These are phyloP conservation scores for Cordyceps fumosorosea DNA, from an alignment of 2,329 filamentous ascomycete genomes.

Conservation along the genomic window DNA sequence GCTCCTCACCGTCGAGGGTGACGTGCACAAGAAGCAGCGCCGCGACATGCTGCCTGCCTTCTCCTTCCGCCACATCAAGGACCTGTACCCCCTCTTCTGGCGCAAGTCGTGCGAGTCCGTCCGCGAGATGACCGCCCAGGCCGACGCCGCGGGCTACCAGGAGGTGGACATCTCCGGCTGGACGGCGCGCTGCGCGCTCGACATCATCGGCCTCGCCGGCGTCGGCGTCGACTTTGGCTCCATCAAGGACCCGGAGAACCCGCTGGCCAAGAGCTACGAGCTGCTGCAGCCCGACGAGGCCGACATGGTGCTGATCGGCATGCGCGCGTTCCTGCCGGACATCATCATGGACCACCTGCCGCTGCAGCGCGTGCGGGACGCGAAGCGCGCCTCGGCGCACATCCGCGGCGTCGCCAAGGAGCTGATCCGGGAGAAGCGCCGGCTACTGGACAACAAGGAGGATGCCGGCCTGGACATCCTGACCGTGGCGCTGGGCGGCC, in stretches of 20 bases:
- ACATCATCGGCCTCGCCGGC: constrained; percentile 29
- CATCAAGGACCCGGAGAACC: constrained; percentile 26
- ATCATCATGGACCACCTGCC: constrained; percentile 14
- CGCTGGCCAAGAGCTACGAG: constrained; percentile 28
- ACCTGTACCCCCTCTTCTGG: constrained; percentile 28
- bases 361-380: constrained; percentile 15
- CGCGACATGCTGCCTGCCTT: constrained; percentile 28
- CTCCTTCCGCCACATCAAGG: constrained; percentile 25
- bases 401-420: constrained; percentile 23
- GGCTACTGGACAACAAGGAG: constrained; percentile 17
- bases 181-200: constrained; percentile 24
- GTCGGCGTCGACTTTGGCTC: constrained; percentile 29
- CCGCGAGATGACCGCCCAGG: constrained; percentile 9
- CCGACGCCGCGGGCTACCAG: constrained; percentile 11
- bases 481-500: constrained; percentile 26
- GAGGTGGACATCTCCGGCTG: constrained; percentile 17
- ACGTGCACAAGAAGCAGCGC: constrained; percentile 27
- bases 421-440: constrained; percentile 27
- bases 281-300: constrained; percentile 18
- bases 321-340: constrained; percentile 14
- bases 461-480: constrained; percentile 30
- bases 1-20: constrained; percentile 25
- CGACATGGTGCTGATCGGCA: constrained; percentile 12
- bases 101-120: constrained; percentile 24
- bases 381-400: constrained; percentile 21